phyloP scores from a whole-genome alignment of 495 filamentous ascomycete species.

The Tuber brumale region DNA sequence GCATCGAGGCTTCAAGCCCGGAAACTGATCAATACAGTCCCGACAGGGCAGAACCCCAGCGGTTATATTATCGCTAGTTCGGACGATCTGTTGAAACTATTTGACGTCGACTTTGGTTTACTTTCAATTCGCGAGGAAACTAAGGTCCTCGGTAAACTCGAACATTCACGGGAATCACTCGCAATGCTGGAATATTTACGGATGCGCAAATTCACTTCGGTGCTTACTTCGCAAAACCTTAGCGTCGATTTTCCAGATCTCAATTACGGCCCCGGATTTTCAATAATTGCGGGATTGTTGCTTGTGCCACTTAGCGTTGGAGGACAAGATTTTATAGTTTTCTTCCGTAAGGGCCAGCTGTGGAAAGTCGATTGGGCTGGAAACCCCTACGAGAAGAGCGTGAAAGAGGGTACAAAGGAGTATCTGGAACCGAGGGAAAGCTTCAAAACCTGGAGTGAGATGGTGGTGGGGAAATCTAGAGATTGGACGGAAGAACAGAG shows the following conservation, averaged over 20 bases:
- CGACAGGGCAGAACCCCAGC: conserved; percentile 74
- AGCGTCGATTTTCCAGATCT: conserved; percentile 75
- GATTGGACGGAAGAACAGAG: conserved; percentile 66
- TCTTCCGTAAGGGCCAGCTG: conserved; percentile 74
- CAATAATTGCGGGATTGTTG: conserved; percentile 70
- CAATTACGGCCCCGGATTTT: conserved; percentile 71
- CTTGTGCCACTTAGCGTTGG: conserved; percentile 73
- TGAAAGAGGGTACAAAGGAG: conserved; percentile 59
- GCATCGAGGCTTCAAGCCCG: conserved; percentile 73
- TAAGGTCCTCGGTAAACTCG: conserved; percentile 70
- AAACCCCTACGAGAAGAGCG: conserved; percentile 79
- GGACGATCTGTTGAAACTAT: conserved; percentile 76
- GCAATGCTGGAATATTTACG: conserved; percentile 82
- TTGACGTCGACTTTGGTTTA: conserved; percentile 83
- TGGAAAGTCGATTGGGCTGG: conserved; percentile 62
- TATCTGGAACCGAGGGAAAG: conserved; percentile 71
- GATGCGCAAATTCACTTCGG: conserved; percentile 66
- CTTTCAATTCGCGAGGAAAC: conserved; percentile 82
- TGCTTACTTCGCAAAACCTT: conserved; percentile 72
- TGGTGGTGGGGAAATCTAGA: conserved; percentile 64
- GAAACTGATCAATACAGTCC: conserved; percentile 72
- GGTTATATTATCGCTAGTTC: conserved; percentile 91
- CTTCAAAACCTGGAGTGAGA: conserved; percentile 71
- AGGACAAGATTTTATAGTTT: conserved; percentile 83
- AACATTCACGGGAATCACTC: conserved; percentile 74